phyloP scores from a whole-genome alignment of 345 rosid genomes.

The Populus alba region DNA sequence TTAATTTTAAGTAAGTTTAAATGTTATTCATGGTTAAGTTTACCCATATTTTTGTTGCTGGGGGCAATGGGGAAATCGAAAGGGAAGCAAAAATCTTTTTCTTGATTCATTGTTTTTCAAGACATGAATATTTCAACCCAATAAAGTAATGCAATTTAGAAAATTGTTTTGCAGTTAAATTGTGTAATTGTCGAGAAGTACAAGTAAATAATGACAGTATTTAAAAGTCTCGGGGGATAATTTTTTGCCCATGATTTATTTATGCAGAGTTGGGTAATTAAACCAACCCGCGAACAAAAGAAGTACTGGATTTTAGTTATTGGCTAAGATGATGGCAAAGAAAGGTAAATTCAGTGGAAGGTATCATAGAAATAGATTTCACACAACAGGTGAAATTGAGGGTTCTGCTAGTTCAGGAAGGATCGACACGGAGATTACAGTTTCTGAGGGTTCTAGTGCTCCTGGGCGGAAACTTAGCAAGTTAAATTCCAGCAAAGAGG shows the following conservation, averaged over 20 bases:
- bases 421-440: slow-evolving; percentile 48
- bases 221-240: slow-evolving; percentile 15
- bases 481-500: slow-evolving; percentile 12
- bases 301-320: slow-evolving; percentile 1
- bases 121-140: no score
- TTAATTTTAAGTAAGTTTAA: no score
- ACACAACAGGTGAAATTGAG: slow-evolving; percentile 57
- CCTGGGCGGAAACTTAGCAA: slow-evolving; percentile 52
- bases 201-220: not conserved
- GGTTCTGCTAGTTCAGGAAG: slow-evolving; percentile 66
- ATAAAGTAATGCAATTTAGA: no score
- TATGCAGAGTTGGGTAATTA: slow-evolving; percentile 35
- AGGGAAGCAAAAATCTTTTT: no score
- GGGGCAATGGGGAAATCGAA: no score
- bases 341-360: slow-evolving; percentile 53
- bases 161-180: no score
- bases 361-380: slow-evolving; percentile 46
- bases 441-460: slow-evolving; percentile 55
- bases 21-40: no score
- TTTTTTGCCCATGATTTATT: slow-evolving; percentile 23
- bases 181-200: not conserved
- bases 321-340: slow-evolving; percentile 49
- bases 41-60: no score
- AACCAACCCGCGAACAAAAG: slow-evolving; percentile 6
- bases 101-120: no score